Conservation (phyloP, 192 early-diverging fungal species). For the Backusella parvicylindrica region DNA sequence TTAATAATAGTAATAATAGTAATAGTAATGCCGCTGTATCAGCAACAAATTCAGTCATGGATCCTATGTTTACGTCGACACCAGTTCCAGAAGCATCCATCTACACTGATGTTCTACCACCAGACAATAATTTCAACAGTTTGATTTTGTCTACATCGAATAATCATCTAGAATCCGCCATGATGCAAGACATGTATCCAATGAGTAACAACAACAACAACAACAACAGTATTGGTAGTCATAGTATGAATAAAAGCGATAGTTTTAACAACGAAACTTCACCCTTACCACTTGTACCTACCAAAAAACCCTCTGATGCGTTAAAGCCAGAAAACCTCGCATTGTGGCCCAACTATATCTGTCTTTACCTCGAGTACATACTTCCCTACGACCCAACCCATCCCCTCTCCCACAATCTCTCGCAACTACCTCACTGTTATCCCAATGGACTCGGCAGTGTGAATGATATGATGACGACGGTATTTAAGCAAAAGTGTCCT, state of each 20-base stretch:
- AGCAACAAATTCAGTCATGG: neutral
- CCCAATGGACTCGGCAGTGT: constrained; percentile 8
- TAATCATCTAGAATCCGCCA: neutral
- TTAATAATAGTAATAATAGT: neutral
- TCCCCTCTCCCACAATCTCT: constrained; percentile 23
- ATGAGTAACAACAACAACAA: neutral
- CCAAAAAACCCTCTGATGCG: neutral
- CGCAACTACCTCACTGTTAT: constrained; percentile 30
- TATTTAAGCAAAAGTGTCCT: constrained; percentile 27
- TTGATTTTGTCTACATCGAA: neutral
- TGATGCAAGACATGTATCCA: neutral
- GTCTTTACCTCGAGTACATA: constrained; percentile 28
- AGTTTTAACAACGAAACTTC: neutral
- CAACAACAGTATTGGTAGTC: neutral
- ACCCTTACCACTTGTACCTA: neutral
- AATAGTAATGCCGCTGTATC: neutral
- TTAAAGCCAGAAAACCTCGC: neutral
- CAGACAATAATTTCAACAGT: neutral
- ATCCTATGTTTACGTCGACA: neutral
- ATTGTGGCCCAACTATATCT: constrained; percentile 34
- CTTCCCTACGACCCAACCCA: constrained; percentile 23
- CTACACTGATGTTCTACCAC: neutral
- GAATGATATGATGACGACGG: neutral
- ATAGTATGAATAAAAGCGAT: neutral
- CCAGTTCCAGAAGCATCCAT: neutral